Evolutionary conservation across 306 rosid species (phyloP), one percentile per base, ranked within the genome.

Genomic region (Elaeagnus macrophylla): DNA sequence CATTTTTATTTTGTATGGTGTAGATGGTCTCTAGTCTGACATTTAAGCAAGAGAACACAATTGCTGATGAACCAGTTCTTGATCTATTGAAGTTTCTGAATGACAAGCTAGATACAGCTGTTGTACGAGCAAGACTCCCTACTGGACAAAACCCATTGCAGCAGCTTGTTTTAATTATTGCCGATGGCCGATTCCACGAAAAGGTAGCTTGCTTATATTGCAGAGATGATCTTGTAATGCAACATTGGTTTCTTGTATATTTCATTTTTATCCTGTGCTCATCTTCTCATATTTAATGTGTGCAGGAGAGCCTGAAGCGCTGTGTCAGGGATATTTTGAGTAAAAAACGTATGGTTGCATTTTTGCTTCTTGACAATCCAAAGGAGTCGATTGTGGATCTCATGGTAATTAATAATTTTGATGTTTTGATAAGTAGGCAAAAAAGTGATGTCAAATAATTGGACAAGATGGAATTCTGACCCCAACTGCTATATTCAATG

Each of bases 1-100:
- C 32, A 25, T 25, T 25, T 25, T 25, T 25, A 45, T 46, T 35
- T 19, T 62, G 36, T 44, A 37, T 59, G 59, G 72, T 35, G 44
- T 80, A 83, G 95, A 83, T 89, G 89, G 67, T 89, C 61, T 90
- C 97, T 25, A 82, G 77, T 69, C 72, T 90, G 61, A 81, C 97
- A 10, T 90, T 90, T 71, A 71, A 78, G 67, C 97, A 90, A 75
- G 91, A 90, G 72, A 91, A 91, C 53, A 81, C 91, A 25, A 84
- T 81, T 45, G 62, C 70, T 6, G 84, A 78, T 71, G 79, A 91
- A 59, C 97, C 97, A n/a, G 83, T 81, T 45, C 83, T 77, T 61
- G 97, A 91, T 59, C 77, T 91, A 38, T 70, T 91, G 75, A 78
- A 62, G 74, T 86, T 57, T 70, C 70, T 91, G 45, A 76, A 80